Base-by-base conservation (phyloP, 169 alveolate species). In the Eimeria brunetti region DNA sequence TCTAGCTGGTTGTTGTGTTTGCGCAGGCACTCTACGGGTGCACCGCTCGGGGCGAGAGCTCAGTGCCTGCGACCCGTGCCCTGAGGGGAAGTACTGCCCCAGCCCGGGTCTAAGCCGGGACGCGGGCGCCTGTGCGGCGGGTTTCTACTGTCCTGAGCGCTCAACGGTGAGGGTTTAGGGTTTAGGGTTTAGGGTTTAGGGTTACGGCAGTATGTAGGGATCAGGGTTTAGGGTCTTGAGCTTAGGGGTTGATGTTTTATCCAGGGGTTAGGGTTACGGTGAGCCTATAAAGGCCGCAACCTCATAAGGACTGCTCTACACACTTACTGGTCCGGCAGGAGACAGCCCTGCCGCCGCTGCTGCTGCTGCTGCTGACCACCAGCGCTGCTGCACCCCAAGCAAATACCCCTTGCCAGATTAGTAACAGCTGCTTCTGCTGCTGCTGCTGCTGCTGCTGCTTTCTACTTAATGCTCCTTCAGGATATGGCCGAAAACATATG, bases 71-170 rank as follows among this genome's bases (percentile, higher is more conserved):
- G 89, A 80, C 41, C 64, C 64, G 3, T 80, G 89, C 51, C 89
- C 89, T 80, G 69, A 64, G 9, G 89, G 89, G 44, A 24, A 41
- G 9, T 80, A 41, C 69, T 80, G 89, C 69, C 89, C 60, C 2
- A 49, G 46, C 18, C 6, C 89, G 14, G 89, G 89, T 51, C 89
- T 80, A 1, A 12, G 5, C 22, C 24, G 58, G 71, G 44, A 44
- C 0, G 64, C 69, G 36, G 89, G 89, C 41, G n/a, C 41, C 14
- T 80, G 89, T 20, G 33, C 41, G 9, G 64, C 41, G 69, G 89
- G 89, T 80, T 80, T 80, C 58, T 44, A 41, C 41, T 80, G 89
- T n/a, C 89, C 89, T 22, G 89, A 46, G 20, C 69, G 89, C 69
- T 80, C 89, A 6, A 80, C 5, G 64, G 89, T 80, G n/a, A n/a